A percentile compares a stretch with the other conserved stretches of the same genome.
Evolutionary conservation across 2,329 filamentous ascomycete species (phyloP).

Genomic region (Ceratocystis colombiana): DNA sequence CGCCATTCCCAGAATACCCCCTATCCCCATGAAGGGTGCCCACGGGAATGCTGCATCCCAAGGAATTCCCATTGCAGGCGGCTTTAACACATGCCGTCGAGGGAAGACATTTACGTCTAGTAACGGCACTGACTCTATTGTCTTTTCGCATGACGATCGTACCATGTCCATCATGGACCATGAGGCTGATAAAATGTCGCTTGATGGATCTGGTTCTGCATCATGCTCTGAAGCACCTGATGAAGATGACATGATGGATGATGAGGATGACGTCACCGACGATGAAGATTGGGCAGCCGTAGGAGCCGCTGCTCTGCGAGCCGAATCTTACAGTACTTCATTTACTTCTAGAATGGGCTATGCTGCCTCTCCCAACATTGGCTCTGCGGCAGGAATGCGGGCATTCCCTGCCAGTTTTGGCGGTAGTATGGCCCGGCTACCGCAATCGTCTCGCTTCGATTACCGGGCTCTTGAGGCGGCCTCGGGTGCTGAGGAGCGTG

Average conservation of each 20-base stretch:
- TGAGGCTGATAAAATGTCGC: slow-evolving; percentile 92
- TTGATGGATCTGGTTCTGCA: slow-evolving; percentile 57
- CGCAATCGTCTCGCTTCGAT: slow-evolving; percentile 36
- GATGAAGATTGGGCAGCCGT: slow-evolving; percentile 93
- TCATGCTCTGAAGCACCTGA: slow-evolving; percentile 68
- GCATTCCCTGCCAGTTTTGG: slow-evolving; percentile 38
- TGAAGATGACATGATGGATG: slow-evolving; percentile 57
- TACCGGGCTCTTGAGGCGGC: slow-evolving; percentile 35
- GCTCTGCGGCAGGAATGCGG: slow-evolving; percentile 37
- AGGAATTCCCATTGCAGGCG: slow-evolving; percentile 48
- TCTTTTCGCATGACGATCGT: slow-evolving; percentile 63
- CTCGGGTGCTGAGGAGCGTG: slow-evolving; percentile 63
- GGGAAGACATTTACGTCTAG: slow-evolving; percentile 48
- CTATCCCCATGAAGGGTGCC: slow-evolving; percentile 29
- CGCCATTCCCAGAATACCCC: slow-evolving; percentile 34
- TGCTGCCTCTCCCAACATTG: slow-evolving; percentile 42
- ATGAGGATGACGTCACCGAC: slow-evolving; percentile 79
- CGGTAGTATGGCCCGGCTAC: slow-evolving; percentile 45
- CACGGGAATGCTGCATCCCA: slow-evolving; percentile 33
- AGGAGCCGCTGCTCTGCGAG: slow-evolving; percentile 72
- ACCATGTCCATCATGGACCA: slow-evolving; percentile 63
- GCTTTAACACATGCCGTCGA: slow-evolving; percentile 31
- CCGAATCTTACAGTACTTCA: slow-evolving; percentile 53
- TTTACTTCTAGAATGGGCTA: slow-evolving; percentile 30
- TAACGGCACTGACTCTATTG: slow-evolving; percentile 54